Percentiles rank a stretch among this genome's conserved stretches.
phyloP scores from a whole-genome alignment of 2,329 filamentous ascomycete genomes.

The Juglanconis sp. region DNA sequence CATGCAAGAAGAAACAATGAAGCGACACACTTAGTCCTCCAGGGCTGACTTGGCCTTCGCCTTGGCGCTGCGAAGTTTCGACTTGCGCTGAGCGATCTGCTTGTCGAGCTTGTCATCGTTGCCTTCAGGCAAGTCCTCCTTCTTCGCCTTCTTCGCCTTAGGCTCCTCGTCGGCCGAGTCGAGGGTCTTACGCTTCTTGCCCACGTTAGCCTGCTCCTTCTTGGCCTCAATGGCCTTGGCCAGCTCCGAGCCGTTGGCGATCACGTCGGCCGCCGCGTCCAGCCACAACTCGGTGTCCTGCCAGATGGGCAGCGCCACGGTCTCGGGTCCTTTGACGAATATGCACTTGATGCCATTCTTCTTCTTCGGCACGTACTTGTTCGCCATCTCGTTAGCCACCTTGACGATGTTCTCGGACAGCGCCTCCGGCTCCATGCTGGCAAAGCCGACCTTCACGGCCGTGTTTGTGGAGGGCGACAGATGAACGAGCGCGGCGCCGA shows the following conservation, averaged over 20 bases:
- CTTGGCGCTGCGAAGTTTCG: slow-evolving; percentile 58
- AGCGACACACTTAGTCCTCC: slow-evolving; percentile 34
- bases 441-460: slow-evolving; percentile 74
- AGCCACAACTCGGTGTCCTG: slow-evolving; percentile 88
- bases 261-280: slow-evolving; percentile 70
- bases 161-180: slow-evolving; percentile 26
- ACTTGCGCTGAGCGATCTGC: slow-evolving; percentile 59
- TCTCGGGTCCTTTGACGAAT: slow-evolving; percentile 88
- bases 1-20: slow-evolving; percentile 19
- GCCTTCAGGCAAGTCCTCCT: slow-evolving; percentile 33
- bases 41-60: slow-evolving; percentile 50
- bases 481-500: slow-evolving; percentile 75
- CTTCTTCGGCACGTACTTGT: slow-evolving; percentile 78
- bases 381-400: slow-evolving; percentile 66
- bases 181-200: slow-evolving; percentile 62
- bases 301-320: slow-evolving; percentile 90
- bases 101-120: slow-evolving; percentile 53
- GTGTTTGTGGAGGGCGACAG: slow-evolving; percentile 77
- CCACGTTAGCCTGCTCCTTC: slow-evolving; percentile 53
- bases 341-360: slow-evolving; percentile 83
- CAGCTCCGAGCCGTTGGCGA: slow-evolving; percentile 52
- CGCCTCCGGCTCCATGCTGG: slow-evolving; percentile 71
- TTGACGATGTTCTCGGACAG: slow-evolving; percentile 77
- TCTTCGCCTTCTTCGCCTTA: slow-evolving; percentile 25
- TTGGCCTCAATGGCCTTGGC: slow-evolving; percentile 41